Conservation (phyloP, 305 asterid genomes). For the Caryopteris hybrid region DNA sequence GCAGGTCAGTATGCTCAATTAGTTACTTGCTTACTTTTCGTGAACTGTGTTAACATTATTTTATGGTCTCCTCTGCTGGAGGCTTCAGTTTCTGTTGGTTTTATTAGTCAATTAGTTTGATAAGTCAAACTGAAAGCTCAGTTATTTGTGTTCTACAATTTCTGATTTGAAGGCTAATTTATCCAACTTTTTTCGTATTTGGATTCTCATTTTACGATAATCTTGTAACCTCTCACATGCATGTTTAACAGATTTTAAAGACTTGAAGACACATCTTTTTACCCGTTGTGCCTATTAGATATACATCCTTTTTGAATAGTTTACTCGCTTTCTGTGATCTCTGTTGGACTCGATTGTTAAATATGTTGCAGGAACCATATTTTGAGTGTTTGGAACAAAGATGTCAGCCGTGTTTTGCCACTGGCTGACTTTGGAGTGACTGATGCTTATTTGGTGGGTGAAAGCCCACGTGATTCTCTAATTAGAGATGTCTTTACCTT, state of each 20-base stretch:
- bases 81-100: constrained; percentile 1
- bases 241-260: not conserved
- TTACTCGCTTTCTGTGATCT: constrained; percentile 18
- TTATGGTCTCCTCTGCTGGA: constrained; percentile 10
- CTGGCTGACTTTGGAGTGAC: constrained; percentile 73
- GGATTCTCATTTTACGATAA: not conserved
- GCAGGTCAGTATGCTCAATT: constrained; percentile 65
- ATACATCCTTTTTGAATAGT: constrained; percentile 1
- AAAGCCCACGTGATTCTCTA: constrained; percentile 58
- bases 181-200: not conserved
- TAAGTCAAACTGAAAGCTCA: constrained; percentile 13
- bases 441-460: constrained; percentile 50
- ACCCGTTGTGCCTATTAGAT: constrained; percentile 10
- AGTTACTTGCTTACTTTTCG: constrained; percentile 17
- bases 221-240: constrained; percentile 1
- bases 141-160: not conserved
- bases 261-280: not conserved
- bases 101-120: constrained; percentile 10
- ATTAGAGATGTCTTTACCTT: constrained; percentile 69
- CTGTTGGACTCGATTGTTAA: constrained; percentile 26
- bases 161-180: not conserved
- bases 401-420: constrained; percentile 75
- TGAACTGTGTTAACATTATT: constrained; percentile 10
- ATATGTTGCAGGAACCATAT: constrained; percentile 69
- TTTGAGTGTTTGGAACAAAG: constrained; percentile 93